phyloP scores from a whole-genome alignment of 805 yeast species.

The Kodamaea fukazawae region DNA sequence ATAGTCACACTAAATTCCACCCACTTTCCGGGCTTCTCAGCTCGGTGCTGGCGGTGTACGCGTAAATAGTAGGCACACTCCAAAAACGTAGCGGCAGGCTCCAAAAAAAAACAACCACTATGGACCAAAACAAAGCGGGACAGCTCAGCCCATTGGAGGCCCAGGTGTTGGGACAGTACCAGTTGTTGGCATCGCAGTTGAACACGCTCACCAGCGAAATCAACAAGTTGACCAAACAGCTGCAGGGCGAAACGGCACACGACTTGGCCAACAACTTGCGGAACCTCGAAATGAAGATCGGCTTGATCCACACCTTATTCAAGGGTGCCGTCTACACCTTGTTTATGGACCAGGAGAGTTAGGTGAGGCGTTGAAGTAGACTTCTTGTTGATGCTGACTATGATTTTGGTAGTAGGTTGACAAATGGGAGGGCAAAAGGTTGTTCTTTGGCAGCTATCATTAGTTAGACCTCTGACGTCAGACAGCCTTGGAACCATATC shows the following conservation, averaged over 20 bases:
- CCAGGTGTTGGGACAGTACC: conserved; percentile 38
- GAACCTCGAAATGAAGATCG: conserved; percentile 59
- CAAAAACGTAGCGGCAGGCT: too few species aligned
- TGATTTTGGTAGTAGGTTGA: too few species aligned
- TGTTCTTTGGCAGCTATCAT: too few species aligned
- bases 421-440: too few species aligned
- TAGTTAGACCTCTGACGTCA: too few species aligned
- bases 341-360: conserved; percentile 47
- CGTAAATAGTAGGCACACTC: too few species aligned
- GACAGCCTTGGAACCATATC: too few species aligned
- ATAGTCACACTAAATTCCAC: too few species aligned
- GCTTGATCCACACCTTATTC: conserved; percentile 62
- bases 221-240: conserved; percentile 23
- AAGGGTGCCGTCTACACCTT: conserved; percentile 70
- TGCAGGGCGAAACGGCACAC: conserved; percentile 22
- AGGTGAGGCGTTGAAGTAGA: too few species aligned
- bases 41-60: too few species aligned
- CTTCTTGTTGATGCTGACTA: too few species aligned
- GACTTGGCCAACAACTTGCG: conserved; percentile 48
- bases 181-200: conserved; percentile 32
- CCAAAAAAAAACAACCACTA: conserved; percentile 1
- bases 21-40: too few species aligned
- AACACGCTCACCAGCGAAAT: conserved; percentile 32
- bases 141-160: conserved; percentile 29
- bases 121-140: conserved; percentile 18